These are phyloP conservation scores for Kodamaea jinghongensis DNA, from an alignment of 805 yeast species.

Conservation along the genomic window DNA sequence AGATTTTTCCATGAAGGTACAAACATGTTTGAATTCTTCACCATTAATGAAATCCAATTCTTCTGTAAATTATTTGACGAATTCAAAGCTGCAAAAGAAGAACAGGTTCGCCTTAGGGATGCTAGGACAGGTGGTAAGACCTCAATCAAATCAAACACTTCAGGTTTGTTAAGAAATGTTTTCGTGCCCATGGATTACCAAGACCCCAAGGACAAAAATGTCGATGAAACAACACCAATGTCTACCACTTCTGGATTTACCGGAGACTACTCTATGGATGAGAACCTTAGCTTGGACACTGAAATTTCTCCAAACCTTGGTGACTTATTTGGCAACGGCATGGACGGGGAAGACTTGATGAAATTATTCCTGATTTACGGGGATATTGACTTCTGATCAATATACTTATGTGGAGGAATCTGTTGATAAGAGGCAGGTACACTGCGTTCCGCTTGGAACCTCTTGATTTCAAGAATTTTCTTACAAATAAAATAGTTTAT, in stretches of 20 bases:
- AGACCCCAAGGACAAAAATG: background rate
- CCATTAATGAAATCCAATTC: conserved; percentile 34
- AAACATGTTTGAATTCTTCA: conserved; percentile 37
- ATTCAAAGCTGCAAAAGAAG: conserved; percentile 35
- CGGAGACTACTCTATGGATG: no score
- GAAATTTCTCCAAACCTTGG: conserved; percentile 1
- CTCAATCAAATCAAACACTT: background rate
- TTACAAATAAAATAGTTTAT: no score
- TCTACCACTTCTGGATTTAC: background rate
- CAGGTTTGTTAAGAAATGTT: no score
- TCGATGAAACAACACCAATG: background rate
- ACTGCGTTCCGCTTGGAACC: no score
- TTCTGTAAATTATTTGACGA: conserved; percentile 39
- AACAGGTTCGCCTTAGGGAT: conserved; percentile 13
- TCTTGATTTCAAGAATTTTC: no score
- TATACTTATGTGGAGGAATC: no score
- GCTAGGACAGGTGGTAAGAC: conserved; percentile 5
- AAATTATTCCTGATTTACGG: conserved; percentile 36
- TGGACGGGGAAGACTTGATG: conserved; percentile 32
- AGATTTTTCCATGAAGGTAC: conserved; percentile 35
- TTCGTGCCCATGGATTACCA: no score
- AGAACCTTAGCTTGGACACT: no score
- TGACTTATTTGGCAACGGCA: background rate
- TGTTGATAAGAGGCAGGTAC: no score
- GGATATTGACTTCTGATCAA: conserved; percentile 20